Evolutionary conservation across 2,329 filamentous ascomycete genomes (phyloP).

Genomic region (Xylariaceae sp.): DNA sequence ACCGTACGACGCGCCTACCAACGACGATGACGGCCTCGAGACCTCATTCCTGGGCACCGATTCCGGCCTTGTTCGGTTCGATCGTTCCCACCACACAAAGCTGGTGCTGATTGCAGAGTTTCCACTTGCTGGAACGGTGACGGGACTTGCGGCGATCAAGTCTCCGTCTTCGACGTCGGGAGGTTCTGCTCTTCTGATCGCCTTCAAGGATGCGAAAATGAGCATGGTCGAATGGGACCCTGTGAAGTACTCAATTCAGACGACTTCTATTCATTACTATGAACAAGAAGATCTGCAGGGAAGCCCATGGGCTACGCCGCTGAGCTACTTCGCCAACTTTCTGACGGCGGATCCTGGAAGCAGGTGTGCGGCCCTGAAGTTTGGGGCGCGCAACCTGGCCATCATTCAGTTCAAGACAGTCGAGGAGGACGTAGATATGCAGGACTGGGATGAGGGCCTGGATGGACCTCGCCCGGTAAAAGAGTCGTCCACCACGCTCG

Average conservation of each 20-base stretch:
- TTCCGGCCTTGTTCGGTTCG: conserved; percentile 54
- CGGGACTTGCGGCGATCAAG: conserved; percentile 73
- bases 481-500: conserved; percentile 37
- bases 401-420: conserved; percentile 87
- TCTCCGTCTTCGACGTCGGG: conserved; percentile 67
- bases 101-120: conserved; percentile 83
- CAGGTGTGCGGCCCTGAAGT: conserved; percentile 90
- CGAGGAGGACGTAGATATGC: conserved; percentile 85
- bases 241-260: conserved; percentile 70
- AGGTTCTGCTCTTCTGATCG: conserved; percentile 76
- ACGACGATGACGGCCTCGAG: conserved; percentile 60
- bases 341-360: conserved; percentile 85
- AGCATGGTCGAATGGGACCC: conserved; percentile 93
- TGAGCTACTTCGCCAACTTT: conserved; percentile 72
- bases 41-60: conserved; percentile 62
- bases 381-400: conserved; percentile 80
- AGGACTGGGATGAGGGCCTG: conserved; percentile 80
- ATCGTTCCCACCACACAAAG: conserved; percentile 65
- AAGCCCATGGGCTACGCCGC: conserved; percentile 72
- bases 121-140: conserved; percentile 75
- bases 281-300: conserved; percentile 85
- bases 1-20: conserved; percentile 47
- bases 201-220: conserved; percentile 86
- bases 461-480: conserved; percentile 61
- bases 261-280: conserved; percentile 95